Percentiles rank a stretch among this genome's conserved stretches.
Evolutionary conservation across 2,329 filamentous ascomycete genomes (phyloP).

Genomic region (Erysiphe pulchra): DNA sequence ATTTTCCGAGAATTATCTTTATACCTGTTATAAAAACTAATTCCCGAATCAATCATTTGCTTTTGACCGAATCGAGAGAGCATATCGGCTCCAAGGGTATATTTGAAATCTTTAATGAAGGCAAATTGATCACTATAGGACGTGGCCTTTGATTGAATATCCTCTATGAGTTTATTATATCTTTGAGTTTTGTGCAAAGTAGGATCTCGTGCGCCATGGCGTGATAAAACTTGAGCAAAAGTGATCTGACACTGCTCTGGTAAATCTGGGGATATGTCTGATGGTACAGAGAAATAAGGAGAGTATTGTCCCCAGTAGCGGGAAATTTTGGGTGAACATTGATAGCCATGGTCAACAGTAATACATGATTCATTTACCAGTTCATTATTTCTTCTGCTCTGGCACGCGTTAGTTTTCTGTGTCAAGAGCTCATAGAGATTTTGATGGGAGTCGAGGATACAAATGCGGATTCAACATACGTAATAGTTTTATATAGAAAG

Average conservation of each 20-base stretch:
- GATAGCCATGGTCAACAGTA: slow-evolving; percentile 10
- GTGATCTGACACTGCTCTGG: slow-evolving; percentile 48
- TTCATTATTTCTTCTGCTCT: too few relatives aligned
- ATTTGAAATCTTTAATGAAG: slow-evolving; percentile 49
- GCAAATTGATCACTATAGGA: slow-evolving; percentile 34
- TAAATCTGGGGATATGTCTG: slow-evolving; percentile 29
- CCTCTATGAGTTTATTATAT: slow-evolving; percentile 38
- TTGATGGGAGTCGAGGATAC: too few relatives aligned
- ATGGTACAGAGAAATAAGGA: slow-evolving; percentile 54
- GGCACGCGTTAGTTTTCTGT: too few relatives aligned
- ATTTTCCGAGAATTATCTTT: slow-evolving; percentile 25
- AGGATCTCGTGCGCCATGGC: slow-evolving; percentile 66
- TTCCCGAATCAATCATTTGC: slow-evolving; percentile 49
- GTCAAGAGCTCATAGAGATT: too few relatives aligned
- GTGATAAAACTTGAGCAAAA: slow-evolving; percentile 58
- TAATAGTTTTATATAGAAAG: too few relatives aligned
- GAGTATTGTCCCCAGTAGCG: slow-evolving; percentile 62
- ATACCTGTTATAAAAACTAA: slow-evolving; percentile 54
- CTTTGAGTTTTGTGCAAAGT: slow-evolving; percentile 36
- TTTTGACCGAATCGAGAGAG: slow-evolving; percentile 41
- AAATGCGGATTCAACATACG: too few relatives aligned
- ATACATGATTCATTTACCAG: slow-evolving; percentile 7
- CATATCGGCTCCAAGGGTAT: slow-evolving; percentile 42
- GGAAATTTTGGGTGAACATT: slow-evolving; percentile 12
- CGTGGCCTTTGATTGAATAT: slow-evolving; percentile 31